Base-by-base conservation (phyloP, 2,329 filamentous ascomycete species). In the Sarocladium strictum region DNA sequence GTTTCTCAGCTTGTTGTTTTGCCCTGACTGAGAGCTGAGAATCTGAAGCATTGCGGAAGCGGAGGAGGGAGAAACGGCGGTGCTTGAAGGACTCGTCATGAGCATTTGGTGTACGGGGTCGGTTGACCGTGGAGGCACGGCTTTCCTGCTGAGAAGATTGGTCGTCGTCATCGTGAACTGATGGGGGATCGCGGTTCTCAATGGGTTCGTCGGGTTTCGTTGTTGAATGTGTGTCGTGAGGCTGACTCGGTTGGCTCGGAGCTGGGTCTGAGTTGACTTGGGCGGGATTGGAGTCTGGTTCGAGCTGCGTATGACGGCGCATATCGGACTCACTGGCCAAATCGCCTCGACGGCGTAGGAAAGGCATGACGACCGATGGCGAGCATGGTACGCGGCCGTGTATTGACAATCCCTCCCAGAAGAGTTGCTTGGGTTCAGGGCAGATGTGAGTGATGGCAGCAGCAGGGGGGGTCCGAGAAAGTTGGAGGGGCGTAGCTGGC, bases 1-100 rank as follows among this genome's bases (percentile, higher is more conserved):
- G 70, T 61, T 74, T 78, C 63, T 78, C 74, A 57, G 76, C 74
- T 55, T 90, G 85, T 63, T 87, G 81, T 67, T 86, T 91, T 53
- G 87, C 86, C 67, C 84, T 82, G 27, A 84, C 76, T 11, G 90
- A 90, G 58, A 97, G 74, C 69, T 97, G 91, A 52, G 91, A 88
- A 72, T 97, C 93, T 9, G 92, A 97, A 58, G 90, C 92, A 79
- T 96, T 92, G 64, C 91, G 88, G 68, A 94, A 91, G 65, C 87
- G 86, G 72, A 96, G 76, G 69, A 96, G 76, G 55, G 81, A 85
- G 66, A 86, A 86, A 58, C 83, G 80, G 57, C 77, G 79, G 61
- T 83, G 78, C 62, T 79, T 84, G 32, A 72, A 71, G 29, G 71
- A 75, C 63, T 83, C 76, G 51, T 81, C 79, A 61, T 82, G 78